Evolutionary conservation across 2,329 filamentous ascomycete genomes (phyloP).

Genomic region (Exophiala alcalophila): DNA sequence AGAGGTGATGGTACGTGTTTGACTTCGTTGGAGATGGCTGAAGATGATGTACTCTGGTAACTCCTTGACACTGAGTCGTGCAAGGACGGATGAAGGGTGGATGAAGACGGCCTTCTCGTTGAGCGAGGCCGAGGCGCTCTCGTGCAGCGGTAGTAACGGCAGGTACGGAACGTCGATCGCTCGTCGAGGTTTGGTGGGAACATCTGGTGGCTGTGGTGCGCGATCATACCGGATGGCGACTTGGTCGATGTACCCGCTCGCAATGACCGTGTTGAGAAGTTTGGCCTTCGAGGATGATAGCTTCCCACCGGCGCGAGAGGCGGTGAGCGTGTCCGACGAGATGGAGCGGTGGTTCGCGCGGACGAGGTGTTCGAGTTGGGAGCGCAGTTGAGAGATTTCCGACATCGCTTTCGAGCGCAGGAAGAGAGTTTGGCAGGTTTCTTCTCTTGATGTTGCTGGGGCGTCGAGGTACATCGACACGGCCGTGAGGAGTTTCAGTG

Average conservation of each 20-base stretch:
- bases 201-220: slow-evolving; percentile 68
- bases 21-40: slow-evolving; percentile 72
- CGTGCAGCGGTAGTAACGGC: slow-evolving; percentile 65
- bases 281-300: slow-evolving; percentile 63
- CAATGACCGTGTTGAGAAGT: slow-evolving; percentile 84
- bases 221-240: slow-evolving; percentile 88
- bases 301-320: slow-evolving; percentile 50
- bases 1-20: slow-evolving; percentile 51
- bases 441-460: slow-evolving; percentile 51
- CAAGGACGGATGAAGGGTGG: slow-evolving; percentile 79
- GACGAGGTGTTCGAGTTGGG: slow-evolving; percentile 78
- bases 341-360: slow-evolving; percentile 64
- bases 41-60: slow-evolving; percentile 88
- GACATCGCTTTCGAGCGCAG: slow-evolving; percentile 81
- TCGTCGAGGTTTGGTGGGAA: slow-evolving; percentile 68
- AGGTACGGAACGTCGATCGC: slow-evolving; percentile 91
- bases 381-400: slow-evolving; percentile 78
- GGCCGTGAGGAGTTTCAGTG: slow-evolving; percentile 83
- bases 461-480: slow-evolving; percentile 77
- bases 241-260: slow-evolving; percentile 90
- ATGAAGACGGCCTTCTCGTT: slow-evolving; percentile 73
- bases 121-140: slow-evolving; percentile 43
- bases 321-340: slow-evolving; percentile 64
- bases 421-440: slow-evolving; percentile 80
- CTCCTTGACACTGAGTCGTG: slow-evolving; percentile 65